Base-by-base conservation (phyloP, 805 yeast species). In the Candida golubevii region DNA sequence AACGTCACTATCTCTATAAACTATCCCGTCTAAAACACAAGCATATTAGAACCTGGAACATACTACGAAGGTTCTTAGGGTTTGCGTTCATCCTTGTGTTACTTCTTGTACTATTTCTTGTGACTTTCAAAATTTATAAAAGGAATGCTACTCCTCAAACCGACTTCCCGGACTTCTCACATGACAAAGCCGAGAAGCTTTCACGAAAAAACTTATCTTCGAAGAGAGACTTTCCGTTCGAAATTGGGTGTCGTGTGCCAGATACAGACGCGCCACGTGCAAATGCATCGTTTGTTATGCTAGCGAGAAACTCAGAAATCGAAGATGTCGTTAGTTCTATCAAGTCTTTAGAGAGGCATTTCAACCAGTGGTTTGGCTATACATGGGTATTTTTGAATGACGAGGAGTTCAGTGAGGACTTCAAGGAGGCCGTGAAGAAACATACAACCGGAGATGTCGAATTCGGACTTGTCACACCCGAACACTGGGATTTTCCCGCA, bases 371-470 rank as follows among this genome's bases (percentile, higher is more conserved):
- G 96, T 93, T 75, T 63, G 78, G 85, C 53, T 93, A 93, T 60
- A 97, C 97, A 0, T 93, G 95, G 83, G 83, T 88, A 1, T 88
- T 93, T 55, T 63, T 93, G 14, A 91, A 90, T 60, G 88, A 91
- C 62, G 89, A 78, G 46, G 81, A 79, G 13, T 90, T 91, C 56
- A 70, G 74, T 18, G 76, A 77, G 1, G 76, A 80, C 14, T 93
- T 93, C 63, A 79, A 76, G 55, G 56, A 54, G 1, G 65, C 71
- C 1, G 82, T 88, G 0, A 41, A 53, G 11, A 59, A 71, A 35
- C 66, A 77, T 42, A 83, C 93, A 4, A 67, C 72, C 8, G 79
- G 90, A 0, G 60, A 72, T 15, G 83, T 84, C 10, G 78, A 81
- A 54, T 93, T 90, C 68, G 97, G 96, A 1, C 48, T 65, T 1